Percentiles rank a stretch among this genome's conserved stretches.
Evolutionary conservation across 2,329 filamentous ascomycete genomes (phyloP).

Genomic region (Blumeriella jaapii): DNA sequence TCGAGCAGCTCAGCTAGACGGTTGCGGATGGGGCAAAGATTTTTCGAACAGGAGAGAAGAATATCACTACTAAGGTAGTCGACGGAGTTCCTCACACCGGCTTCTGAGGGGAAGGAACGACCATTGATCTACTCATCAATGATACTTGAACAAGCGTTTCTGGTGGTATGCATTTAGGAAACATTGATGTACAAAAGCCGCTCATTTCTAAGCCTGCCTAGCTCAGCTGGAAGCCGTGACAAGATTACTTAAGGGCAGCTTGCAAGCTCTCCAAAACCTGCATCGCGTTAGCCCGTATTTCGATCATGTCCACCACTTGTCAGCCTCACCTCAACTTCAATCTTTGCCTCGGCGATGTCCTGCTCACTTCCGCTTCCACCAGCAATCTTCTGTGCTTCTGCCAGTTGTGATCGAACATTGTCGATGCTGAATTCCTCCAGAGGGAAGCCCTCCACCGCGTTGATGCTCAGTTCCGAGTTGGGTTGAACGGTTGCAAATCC

Average conservation of each 20-base stretch:
- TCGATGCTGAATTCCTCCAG: slow-evolving; percentile 95
- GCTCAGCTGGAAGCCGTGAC: slow-evolving; percentile 6
- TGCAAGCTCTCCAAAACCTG: slow-evolving; percentile 78
- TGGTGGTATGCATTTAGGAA: slow-evolving; percentile 21
- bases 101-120: slow-evolving; percentile 9
- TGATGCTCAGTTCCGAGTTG: slow-evolving; percentile 91
- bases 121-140: background rate
- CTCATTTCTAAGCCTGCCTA: slow-evolving; percentile 22
- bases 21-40: background rate
- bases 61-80: too few relatives aligned
- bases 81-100: background rate
- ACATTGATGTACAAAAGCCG: slow-evolving; percentile 27
- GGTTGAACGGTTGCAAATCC: slow-evolving; percentile 97
- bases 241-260: slow-evolving; percentile 62
- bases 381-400: slow-evolving; percentile 92
- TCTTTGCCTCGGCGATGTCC: slow-evolving; percentile 97
- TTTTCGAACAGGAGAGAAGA: too few relatives aligned
- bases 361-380: slow-evolving; percentile 85
- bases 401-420: slow-evolving; percentile 76
- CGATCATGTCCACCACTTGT: background rate
- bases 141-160: slow-evolving; percentile 6
- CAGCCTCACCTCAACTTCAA: slow-evolving; percentile 80
- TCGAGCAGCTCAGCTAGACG: slow-evolving; percentile 6
- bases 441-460: slow-evolving; percentile 89
- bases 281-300: slow-evolving; percentile 28